Evolutionary conservation across 768 basidiomycete species (phyloP), one percentile per base, ranked within the genome.

Genomic region (Phylloporus sp.): DNA sequence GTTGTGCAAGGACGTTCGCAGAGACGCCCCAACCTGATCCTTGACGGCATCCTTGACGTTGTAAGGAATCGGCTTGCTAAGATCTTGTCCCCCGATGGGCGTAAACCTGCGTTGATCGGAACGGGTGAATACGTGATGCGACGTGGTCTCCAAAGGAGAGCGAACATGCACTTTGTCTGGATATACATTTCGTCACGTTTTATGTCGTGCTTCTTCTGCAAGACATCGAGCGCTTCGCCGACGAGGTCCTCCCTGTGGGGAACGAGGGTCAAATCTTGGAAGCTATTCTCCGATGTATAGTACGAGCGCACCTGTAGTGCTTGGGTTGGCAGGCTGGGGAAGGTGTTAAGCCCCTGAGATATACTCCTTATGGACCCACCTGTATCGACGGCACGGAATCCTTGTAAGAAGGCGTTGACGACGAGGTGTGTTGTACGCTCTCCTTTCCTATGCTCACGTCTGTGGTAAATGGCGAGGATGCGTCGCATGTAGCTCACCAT

Each of bases 301-400:
- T 31, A n/a, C 27, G 37, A 5, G 17, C 9, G 46, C 65, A 80
- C 84, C 78, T 75, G 55, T 87, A 86, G 57, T 86, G 84, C 59
- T 86, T 86, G 9, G 77, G 80, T 56, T 86, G 84, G 51, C 82
- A 79, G 21, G 84, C 82, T 81, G 48, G 29, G 43, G n/a, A n/a
- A 37, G 15, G 17, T 26, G 33, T 55, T 27, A 63, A 43, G 23
- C 47, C 58, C 53, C 59, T 56, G 45, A 53, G 24, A 17, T 13
- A 36, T 41, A 33, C 43, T 42, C 14, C 40, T 40, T 35, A 28
- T 46, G n/a, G 61, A 65, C 71, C 51, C 64, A 75, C 87, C 88
- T n/a, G 87, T 90, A 57, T 93, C 90, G 23, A 92, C 80, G 5
- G 84, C 88, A 37, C 82, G 70, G 61, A 91, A 92, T 6, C 90